Percentiles rank a stretch among this genome's conserved stretches.
Conservation (phyloP, 1,139 yeast genomes). For the Geotrichum aggregatum region DNA sequence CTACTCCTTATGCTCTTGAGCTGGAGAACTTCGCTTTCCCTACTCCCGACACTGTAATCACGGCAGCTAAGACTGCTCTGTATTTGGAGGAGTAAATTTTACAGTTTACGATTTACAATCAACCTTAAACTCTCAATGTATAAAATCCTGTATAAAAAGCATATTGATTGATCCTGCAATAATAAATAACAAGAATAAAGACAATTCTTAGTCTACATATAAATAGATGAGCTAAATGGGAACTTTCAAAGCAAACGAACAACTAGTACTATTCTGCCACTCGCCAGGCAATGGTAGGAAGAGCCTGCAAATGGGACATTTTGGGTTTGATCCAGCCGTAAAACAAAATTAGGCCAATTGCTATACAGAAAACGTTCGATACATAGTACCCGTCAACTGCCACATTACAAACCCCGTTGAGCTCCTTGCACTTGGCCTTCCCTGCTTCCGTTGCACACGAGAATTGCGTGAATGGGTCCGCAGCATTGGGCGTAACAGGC, state of each 20-base stretch:
- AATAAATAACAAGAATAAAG: background rate
- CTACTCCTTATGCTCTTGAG: conserved; percentile 96
- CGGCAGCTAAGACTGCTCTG: conserved; percentile 87
- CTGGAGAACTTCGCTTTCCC: conserved; percentile 99
- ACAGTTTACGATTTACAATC: too few relatives aligned
- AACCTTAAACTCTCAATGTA: background rate
- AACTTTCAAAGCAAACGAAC: too few relatives aligned
- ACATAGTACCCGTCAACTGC: conserved; percentile 78
- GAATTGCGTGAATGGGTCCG: conserved; percentile 34
- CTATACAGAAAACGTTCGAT: conserved; percentile 68
- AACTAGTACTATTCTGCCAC: conserved; percentile 40
- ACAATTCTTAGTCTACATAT: too few relatives aligned
- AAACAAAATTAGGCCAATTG: conserved; percentile 60
- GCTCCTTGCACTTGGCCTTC: conserved; percentile 49
- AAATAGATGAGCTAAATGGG: background rate
- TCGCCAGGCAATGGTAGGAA: conserved; percentile 70
- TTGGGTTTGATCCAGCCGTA: conserved; percentile 62
- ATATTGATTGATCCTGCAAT: too few relatives aligned
- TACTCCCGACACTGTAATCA: conserved; percentile 81
- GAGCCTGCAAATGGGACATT: conserved; percentile 53
- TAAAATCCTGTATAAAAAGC: conserved; percentile 1
- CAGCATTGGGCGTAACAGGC: conserved; percentile 27
- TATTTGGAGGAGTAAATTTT: conserved; percentile 49
- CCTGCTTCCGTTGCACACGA: conserved; percentile 44
- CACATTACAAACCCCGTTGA: conserved; percentile 55